Conservation (phyloP, 352 stramenopile species). For the Phytophthora hibernalis region DNA sequence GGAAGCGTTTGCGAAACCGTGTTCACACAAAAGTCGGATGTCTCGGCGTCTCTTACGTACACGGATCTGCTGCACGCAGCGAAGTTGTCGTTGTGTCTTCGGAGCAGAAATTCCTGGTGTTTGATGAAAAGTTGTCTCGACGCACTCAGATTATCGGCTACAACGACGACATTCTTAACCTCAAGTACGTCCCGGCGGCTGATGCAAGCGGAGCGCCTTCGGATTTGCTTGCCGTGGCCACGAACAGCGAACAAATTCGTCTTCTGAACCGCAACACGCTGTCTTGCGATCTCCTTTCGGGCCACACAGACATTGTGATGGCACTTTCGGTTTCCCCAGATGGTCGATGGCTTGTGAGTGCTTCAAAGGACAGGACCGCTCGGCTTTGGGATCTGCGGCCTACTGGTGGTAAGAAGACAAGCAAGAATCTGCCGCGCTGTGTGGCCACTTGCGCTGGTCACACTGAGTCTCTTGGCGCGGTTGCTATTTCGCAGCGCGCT, state of each 20-base stretch:
- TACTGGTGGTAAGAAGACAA: conserved; percentile 39
- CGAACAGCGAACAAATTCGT: conserved; percentile 96
- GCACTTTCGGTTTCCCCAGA: conserved; percentile 92
- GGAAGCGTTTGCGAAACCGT: conserved; percentile 49
- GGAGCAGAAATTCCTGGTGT: conserved; percentile 90
- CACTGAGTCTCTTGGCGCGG: conserved; percentile 94
- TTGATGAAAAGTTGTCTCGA: conserved; percentile 72
- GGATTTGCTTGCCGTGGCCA: conserved; percentile 93
- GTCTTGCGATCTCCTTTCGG: conserved; percentile 95
- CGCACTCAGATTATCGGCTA: conserved; percentile 91
- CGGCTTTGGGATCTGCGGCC: conserved; percentile 89
- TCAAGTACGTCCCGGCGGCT: conserved; percentile 92
- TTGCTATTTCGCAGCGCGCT: conserved; percentile 92
- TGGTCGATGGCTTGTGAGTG: conserved; percentile 92
- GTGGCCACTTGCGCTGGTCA: conserved; percentile 93
- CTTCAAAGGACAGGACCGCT: conserved; percentile 95
- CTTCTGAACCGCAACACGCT: conserved; percentile 93
- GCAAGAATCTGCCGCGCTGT: conserved; percentile 62
- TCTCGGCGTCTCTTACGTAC: conserved; percentile 57
- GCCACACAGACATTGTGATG: conserved; percentile 98
- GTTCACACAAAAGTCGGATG: conserved; percentile 48
- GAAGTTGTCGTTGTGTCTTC: conserved; percentile 82
- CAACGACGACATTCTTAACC: conserved; percentile 98
- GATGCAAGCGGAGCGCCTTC: conserved; percentile 55
- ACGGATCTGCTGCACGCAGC: conserved; percentile 50